Evolutionary conservation across 2,329 filamentous ascomycete species (phyloP), one percentile per base, ranked within the genome.

Genomic region (Cercospora sp.): DNA sequence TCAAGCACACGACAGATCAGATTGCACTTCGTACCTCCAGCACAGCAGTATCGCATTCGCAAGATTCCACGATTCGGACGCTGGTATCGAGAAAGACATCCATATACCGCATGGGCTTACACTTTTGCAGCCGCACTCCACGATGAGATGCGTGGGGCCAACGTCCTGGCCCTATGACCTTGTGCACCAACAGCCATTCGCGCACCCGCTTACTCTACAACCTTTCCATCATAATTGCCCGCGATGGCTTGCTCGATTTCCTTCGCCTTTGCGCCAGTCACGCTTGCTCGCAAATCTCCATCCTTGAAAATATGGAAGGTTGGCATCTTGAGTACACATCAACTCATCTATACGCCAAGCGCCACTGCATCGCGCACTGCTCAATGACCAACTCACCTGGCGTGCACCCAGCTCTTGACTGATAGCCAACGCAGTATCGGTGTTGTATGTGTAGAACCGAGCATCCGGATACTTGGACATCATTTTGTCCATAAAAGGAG

Each of bases 291-390:
- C 48, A 78, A 28, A 59, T 77, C 76, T 5, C 76, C 76, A 64
- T 78, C 74, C 58, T 75, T 74, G 71, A 78, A 78, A n/a, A 77
- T 68, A 63, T 75, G 69, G 67, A 78, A 78, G 9, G 75, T 75
- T 26, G 76, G 76, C 76, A 78, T 76, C 33, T 72, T 53, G 12
- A 28, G 42, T 20, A 18, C 20, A 48, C 12, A 28, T 53, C 20
- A 53, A 53, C 48, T 4, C 48, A 53, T 53, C 20, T 53, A 13
- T 26, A 13, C 23, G 23, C 10, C 9, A 48, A 26, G 45, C 10
- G 48, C 20, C 10, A 13, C 18, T 28, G 20, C 36, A n/a, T 58
- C 23, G 2, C 53, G 16, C 7, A 8, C 3, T 8, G 26, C 55
- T 20, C 1, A 13, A 16, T n/a, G 18, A n/a, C 31, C 55, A 59